Evolutionary conservation across 176 grass and related monocot species (phyloP).

Genomic region (Saccharum officinarum): DNA sequence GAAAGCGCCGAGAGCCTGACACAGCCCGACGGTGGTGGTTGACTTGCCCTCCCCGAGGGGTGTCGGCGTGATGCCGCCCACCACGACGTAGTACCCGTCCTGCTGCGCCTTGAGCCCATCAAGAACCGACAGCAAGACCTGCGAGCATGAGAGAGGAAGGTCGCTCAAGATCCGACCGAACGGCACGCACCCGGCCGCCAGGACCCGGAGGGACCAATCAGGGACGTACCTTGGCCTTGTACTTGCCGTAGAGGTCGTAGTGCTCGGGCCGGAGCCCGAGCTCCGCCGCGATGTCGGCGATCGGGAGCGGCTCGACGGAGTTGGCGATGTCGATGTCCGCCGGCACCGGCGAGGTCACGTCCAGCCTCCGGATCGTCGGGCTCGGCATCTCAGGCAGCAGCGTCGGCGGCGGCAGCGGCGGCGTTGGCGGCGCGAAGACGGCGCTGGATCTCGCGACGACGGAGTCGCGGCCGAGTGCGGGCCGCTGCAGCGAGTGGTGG

Average conservation of each 20-base stretch:
- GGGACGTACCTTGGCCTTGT: conserved; percentile 82
- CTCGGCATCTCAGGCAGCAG: conserved; percentile 33
- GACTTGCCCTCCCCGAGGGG: conserved; percentile 96
- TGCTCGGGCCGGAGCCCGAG: conserved; percentile 71
- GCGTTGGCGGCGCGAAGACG: conserved; percentile 23
- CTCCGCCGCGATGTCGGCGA: conserved; percentile 68
- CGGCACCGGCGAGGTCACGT: conserved; percentile 80
- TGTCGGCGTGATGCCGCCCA: conserved; percentile 90
- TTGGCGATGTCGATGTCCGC: conserved; percentile 99
- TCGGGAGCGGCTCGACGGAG: conserved; percentile 71
- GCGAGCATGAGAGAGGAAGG: background rate
- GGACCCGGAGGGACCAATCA: background rate
- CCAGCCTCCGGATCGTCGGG: conserved; percentile 72
- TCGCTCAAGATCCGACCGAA: conserved; percentile 26
- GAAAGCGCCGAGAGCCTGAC: conserved; percentile 90
- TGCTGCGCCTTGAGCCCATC: conserved; percentile 63
- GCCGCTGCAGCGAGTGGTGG: conserved; percentile 22
- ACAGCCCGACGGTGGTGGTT: conserved; percentile 86
- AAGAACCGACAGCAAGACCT: conserved; percentile 79
- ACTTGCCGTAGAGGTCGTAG: conserved; percentile 95
- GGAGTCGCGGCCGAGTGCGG: background rate
- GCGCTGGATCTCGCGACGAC: conserved; percentile 44
- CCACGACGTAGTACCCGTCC: conserved; percentile 92
- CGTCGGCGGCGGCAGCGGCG: background rate
- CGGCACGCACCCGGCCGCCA: background rate